Conservation (phyloP, 202 grass and related monocot species). For the Setaria viridis region DNA sequence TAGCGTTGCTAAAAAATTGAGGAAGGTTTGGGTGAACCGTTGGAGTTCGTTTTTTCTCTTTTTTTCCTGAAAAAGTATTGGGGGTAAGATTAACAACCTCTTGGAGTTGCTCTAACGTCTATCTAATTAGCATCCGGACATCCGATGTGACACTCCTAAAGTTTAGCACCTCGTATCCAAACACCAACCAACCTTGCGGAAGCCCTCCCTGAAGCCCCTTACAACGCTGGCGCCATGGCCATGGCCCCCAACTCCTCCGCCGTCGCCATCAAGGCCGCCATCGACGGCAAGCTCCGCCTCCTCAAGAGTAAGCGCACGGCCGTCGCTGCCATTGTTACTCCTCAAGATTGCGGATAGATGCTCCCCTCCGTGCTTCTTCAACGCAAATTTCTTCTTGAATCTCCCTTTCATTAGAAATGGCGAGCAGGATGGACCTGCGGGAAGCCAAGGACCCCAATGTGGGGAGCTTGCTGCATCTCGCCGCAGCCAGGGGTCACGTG, state of each 20-base stretch:
- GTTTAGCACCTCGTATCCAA: no score
- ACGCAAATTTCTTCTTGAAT: neutral
- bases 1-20: no score
- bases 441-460: neutral
- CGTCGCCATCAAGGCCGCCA: neutral
- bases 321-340: no score
- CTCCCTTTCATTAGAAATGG: slow-evolving; percentile 22
- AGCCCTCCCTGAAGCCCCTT: no score
- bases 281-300: neutral
- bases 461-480: slow-evolving; percentile 13
- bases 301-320: neutral
- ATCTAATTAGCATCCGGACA: no score
- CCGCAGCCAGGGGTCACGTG: neutral
- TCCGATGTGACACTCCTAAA: no score
- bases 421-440: slow-evolving; percentile 2
- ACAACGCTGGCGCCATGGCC: neutral
- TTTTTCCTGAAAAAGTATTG: no score
- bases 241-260: neutral
- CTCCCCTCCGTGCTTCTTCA: neutral
- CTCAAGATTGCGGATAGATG: neutral
- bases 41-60: no score
- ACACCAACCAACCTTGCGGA: no score
- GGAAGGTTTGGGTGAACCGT: no score
- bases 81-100: no score
- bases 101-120: no score